Evolutionary conservation across 169 alveolate species (phyloP).

Genomic region (Cryptosporidium ryanae): DNA sequence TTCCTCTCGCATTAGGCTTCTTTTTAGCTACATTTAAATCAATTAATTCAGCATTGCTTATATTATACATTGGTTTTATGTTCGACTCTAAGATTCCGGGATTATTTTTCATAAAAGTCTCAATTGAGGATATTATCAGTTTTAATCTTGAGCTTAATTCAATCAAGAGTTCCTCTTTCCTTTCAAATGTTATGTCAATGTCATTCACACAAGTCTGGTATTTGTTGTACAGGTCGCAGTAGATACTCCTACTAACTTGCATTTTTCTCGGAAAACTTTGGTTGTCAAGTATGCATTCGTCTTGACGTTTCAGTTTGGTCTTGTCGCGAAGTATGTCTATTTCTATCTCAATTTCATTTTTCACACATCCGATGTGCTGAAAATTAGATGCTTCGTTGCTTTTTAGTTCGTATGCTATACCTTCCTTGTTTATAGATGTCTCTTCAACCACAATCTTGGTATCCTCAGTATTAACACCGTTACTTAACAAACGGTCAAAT

Average conservation of each 20-base stretch:
- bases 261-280: not conserved
- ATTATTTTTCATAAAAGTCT: conserved; percentile 13
- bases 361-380: no score
- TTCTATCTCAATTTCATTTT: no score
- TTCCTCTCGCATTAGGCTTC: conserved; percentile 44
- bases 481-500: no score
- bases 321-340: no score
- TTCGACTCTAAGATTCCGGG: conserved; percentile 25
- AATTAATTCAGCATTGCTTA: conserved; percentile 25
- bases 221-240: conserved; percentile 10
- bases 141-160: conserved; percentile 1
- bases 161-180: conserved; percentile 3
- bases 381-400: not conserved
- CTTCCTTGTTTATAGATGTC: not conserved
- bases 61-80: conserved; percentile 36
- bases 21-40: conserved; percentile 24
- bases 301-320: no score
- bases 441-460: not conserved
- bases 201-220: conserved; percentile 41
- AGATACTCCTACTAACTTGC: not conserved
- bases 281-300: not conserved
- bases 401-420: not conserved
- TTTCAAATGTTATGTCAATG: conserved; percentile 53
- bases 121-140: conserved; percentile 27
- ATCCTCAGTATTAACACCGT: no score